Base-by-base conservation (phyloP, 192 early-diverging fungal species). In the Helicostylum pulchrum region DNA sequence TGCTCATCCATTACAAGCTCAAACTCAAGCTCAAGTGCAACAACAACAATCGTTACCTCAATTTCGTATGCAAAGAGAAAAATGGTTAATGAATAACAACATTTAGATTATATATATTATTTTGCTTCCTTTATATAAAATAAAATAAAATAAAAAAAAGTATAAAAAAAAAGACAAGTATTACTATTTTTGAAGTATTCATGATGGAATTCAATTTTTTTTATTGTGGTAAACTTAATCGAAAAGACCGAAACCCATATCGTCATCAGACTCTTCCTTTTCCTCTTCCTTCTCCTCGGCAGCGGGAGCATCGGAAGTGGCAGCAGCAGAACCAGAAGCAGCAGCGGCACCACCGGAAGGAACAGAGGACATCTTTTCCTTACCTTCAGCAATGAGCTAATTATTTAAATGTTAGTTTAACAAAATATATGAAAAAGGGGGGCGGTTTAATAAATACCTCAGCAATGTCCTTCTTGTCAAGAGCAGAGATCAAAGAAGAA, bases 221-320 rank as follows among this genome's bases (percentile, higher is more conserved):
- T 19, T 48, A 12, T 12, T 48, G 3, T 48, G 46, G 17, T 48
- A 58, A 26, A 53, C 79, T 92, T 96, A 96, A 84, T 96, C 94
- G 84, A 96, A 96, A 68, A 96, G 90, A 92, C 94, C 94, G 79
- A 96, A 92, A 73, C 91, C 93, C 93, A 96, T 96, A 71, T 92
- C 89, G 76, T 92, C 90, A 53, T 83, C 85, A 79, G 91, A 90
- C 80, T 98, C 95, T 72, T 96, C 89, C 67, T 85, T 87, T 76
- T 91, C 91, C 80, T 90, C 91, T 81, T 92, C 89, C 72, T 87
- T 83, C 69, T 91, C 88, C 78, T 89, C 65, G 56, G 53, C 68
- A 68, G 80, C 73, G 34, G 62, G 55, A 69, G 74, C 75, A 45
- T 58, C 66, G 46, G 62, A 77, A 61, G 73, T 82, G 32, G 72